Conservation (phyloP, 2,329 filamentous ascomycete genomes). For the Ophiostoma australiae region DNA sequence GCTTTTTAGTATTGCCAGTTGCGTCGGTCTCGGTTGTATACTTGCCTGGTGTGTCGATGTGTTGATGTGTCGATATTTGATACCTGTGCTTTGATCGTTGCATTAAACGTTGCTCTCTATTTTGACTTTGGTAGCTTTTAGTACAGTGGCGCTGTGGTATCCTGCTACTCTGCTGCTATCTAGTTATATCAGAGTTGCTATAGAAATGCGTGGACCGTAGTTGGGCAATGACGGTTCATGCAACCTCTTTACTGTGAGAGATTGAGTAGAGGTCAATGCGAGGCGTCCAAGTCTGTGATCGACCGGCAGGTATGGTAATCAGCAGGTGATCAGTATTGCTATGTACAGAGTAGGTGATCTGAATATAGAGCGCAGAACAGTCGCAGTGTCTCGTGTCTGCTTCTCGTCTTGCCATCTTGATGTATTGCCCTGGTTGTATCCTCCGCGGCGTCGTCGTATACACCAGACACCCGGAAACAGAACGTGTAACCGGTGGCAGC, state of each 20-base stretch:
- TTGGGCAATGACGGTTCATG: not conserved
- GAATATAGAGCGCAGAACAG: too few species aligned
- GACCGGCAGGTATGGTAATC: not conserved
- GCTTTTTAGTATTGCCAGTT: too few species aligned
- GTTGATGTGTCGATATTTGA: too few species aligned
- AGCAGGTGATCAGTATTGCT: not conserved
- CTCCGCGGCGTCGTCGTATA: not conserved
- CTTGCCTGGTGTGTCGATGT: too few species aligned
- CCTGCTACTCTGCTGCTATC: not conserved
- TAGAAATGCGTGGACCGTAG: constrained; percentile 3
- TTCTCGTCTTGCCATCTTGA: not conserved
- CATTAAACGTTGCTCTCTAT: not conserved
- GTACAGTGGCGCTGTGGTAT: not conserved
- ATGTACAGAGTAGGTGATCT: not conserved
- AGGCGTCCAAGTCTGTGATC: not conserved
- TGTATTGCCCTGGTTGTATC: not conserved
- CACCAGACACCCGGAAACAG: not conserved
- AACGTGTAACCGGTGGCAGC: constrained; percentile 1
- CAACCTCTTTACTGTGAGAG: not conserved
- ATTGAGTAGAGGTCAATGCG: not conserved
- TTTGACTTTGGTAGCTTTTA: too few species aligned
- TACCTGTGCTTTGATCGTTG: not conserved
- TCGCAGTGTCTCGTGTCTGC: not conserved
- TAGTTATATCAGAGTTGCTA: not conserved
- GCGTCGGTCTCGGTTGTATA: too few species aligned